Evolutionary conservation across 352 stramenopile species (phyloP).

Genomic region (Pythium diclinum): DNA sequence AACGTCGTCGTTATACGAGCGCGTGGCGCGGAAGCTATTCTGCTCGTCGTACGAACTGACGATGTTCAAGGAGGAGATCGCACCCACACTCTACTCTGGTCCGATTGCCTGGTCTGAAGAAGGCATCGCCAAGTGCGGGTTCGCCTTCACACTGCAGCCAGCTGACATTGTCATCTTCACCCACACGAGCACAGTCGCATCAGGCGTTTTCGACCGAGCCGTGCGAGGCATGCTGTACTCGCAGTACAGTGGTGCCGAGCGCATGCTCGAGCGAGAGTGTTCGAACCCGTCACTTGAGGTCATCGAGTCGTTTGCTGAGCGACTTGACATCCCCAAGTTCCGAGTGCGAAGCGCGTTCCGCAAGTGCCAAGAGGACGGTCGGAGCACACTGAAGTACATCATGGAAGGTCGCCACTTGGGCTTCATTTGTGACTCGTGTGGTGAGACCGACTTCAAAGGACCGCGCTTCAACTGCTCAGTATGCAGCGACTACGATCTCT

Average conservation of each 20-base stretch:
- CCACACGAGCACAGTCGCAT: slow-evolving; percentile 18
- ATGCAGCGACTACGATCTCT: slow-evolving; percentile 81
- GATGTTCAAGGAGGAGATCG: slow-evolving; percentile 78
- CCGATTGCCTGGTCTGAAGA: slow-evolving; percentile 38
- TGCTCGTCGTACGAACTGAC: slow-evolving; percentile 46
- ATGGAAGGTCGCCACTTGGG: slow-evolving; percentile 79
- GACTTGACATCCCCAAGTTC: slow-evolving; percentile 77
- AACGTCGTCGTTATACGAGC: slow-evolving; percentile 43
- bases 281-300: slow-evolving; percentile 45
- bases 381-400: slow-evolving; percentile 67
- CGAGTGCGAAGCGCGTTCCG: slow-evolving; percentile 74
- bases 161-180: slow-evolving; percentile 71
- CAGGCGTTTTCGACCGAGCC: slow-evolving; percentile 24
- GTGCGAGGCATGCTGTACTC: slow-evolving; percentile 38
- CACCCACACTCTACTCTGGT: slow-evolving; percentile 50
- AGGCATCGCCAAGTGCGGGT: slow-evolving; percentile 16
- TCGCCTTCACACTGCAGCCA: slow-evolving; percentile 30
- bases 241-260: slow-evolving; percentile 39
- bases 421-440: slow-evolving; percentile 82
- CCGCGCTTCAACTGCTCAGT: slow-evolving; percentile 69
- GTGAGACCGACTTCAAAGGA: slow-evolving; percentile 75
- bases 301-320: slow-evolving; percentile 61
- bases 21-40: slow-evolving; percentile 35
- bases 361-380: slow-evolving; percentile 71
- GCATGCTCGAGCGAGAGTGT: slow-evolving; percentile 30